phyloP scores from a whole-genome alignment of 202 grass and related monocot species.

The Elaeis oleifera region DNA sequence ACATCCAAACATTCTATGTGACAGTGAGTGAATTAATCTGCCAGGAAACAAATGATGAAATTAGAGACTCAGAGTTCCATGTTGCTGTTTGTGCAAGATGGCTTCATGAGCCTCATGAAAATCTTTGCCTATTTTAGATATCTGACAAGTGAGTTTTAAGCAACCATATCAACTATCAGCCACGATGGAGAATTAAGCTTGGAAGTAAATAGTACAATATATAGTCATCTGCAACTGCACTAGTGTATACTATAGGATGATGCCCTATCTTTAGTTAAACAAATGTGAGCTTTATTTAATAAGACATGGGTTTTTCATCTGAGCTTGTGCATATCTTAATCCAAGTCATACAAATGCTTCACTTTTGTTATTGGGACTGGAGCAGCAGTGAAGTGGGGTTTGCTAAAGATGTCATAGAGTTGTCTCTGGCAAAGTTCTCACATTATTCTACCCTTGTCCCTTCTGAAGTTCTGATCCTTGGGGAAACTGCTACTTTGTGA shows the following conservation, averaged over 20 bases:
- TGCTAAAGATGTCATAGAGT: constrained; percentile 60
- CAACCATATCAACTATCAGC: too few species aligned
- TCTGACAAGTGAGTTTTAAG: too few species aligned
- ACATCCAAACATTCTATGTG: constrained; percentile 23
- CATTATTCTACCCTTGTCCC: constrained; percentile 71
- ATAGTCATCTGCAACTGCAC: too few species aligned
- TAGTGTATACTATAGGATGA: too few species aligned
- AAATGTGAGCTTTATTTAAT: too few species aligned
- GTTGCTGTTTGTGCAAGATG: constrained; percentile 59
- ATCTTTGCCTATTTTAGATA: too few species aligned
- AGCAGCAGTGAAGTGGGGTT: constrained; percentile 64
- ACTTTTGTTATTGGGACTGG: constrained; percentile 51
- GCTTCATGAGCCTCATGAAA: constrained; percentile 79
- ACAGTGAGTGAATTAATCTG: constrained; percentile 15
- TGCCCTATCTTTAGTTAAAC: too few species aligned
- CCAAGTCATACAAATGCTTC: background rate
- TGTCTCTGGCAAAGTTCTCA: constrained; percentile 77
- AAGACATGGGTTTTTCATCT: background rate
- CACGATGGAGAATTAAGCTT: too few species aligned
- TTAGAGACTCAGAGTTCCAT: constrained; percentile 18
- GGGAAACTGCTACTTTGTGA: constrained; percentile 44
- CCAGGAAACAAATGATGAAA: constrained; percentile 18
- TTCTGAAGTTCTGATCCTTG: constrained; percentile 76
- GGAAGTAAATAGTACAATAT: too few species aligned
- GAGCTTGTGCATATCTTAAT: background rate